Conservation (phyloP, 2,329 filamentous ascomycete species). For the Fusarium papillatum region DNA sequence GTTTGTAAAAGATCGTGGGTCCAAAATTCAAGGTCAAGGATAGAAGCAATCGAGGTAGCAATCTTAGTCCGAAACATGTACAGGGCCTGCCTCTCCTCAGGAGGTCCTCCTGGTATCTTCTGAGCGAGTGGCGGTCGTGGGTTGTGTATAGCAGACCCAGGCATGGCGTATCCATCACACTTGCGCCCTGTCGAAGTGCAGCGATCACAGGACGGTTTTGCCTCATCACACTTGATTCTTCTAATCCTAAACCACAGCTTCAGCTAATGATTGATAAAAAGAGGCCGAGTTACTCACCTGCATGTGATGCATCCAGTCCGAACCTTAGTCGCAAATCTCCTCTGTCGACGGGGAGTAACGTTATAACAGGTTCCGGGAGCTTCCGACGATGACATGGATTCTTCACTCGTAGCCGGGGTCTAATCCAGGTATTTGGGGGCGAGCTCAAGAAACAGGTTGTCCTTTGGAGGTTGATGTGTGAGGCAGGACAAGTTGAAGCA, state of each 20-base stretch:
- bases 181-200: neutral
- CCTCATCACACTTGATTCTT: neutral
- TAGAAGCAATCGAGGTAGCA: conserved; percentile 2
- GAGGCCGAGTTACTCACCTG: neutral
- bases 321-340: neutral
- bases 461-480: neutral
- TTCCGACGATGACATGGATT: neutral
- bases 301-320: neutral
- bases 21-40: conserved; percentile 10
- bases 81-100: neutral
- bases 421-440: neutral
- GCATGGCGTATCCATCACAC: neutral
- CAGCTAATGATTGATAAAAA: neutral
- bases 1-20: conserved; percentile 4
- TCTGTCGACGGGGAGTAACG: neutral
- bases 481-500: neutral
- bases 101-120: neutral
- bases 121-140: neutral
- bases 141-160: neutral
- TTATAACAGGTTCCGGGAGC: neutral
- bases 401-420: neutral
- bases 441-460: neutral
- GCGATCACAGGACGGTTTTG: neutral
- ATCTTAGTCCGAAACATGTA: conserved; percentile 16
- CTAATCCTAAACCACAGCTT: neutral